phyloP scores from a whole-genome alignment of 1,139 yeast genomes.

The Lodderomyces parapsilosis region DNA sequence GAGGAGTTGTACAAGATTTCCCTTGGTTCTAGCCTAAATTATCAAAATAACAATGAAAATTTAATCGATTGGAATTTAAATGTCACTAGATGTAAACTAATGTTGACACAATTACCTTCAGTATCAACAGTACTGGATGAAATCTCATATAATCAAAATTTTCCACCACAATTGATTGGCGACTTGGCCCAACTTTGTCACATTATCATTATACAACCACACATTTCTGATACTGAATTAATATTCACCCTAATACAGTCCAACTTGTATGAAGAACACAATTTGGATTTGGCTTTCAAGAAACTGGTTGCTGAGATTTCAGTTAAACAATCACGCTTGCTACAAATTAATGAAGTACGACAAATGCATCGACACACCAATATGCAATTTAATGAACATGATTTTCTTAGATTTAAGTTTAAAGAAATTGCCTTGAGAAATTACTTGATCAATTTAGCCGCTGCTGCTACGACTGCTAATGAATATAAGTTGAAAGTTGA shows the following conservation, averaged over 20 bases:
- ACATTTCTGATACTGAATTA: constrained; percentile 45
- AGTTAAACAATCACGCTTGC: constrained; percentile 47
- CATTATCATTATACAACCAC: constrained; percentile 40
- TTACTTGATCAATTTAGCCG: constrained; percentile 50
- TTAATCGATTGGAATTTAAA: constrained; percentile 50
- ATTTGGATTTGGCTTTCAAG: constrained; percentile 44
- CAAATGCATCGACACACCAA: constrained; percentile 16
- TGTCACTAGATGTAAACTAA: constrained; percentile 45
- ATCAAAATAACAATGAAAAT: constrained; percentile 41
- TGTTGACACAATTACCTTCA: constrained; percentile 39
- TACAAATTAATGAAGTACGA: constrained; percentile 32
- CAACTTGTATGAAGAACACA: constrained; percentile 48
- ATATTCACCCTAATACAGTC: constrained; percentile 41
- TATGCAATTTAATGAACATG: constrained; percentile 17
- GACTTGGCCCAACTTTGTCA: constrained; percentile 44
- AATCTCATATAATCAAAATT: constrained; percentile 30
- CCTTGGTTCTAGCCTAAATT: constrained; percentile 39
- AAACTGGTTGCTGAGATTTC: constrained; percentile 53
- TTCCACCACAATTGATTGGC: constrained; percentile 45
- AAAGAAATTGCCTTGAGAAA: constrained; percentile 51
- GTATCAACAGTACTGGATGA: constrained; percentile 37
- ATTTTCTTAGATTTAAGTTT: constrained; percentile 34
- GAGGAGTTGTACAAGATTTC: constrained; percentile 39
- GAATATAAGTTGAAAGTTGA: constrained; percentile 46
- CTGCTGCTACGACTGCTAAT: constrained; percentile 55